Percentiles rank a stretch among this genome's conserved stretches.
These are phyloP conservation scores for Nakazawaea holstii DNA, from an alignment of 805 yeast species.

Conservation along the genomic window DNA sequence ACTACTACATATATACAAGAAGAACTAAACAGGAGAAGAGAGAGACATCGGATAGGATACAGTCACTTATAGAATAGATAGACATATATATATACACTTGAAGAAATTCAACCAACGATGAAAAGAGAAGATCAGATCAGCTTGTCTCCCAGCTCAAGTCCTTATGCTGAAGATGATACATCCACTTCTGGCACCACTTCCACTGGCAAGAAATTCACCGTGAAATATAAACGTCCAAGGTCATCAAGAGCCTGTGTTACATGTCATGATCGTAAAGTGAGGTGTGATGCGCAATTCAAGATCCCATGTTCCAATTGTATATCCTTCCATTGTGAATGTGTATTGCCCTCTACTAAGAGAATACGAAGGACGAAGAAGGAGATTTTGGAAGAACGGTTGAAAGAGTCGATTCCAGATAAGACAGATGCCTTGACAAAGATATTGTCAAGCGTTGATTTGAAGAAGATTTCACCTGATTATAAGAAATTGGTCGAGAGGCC, in stretches of 20 bases:
- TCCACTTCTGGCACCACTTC: neutral
- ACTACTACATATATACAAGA: no score
- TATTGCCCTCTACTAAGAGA: constrained; percentile 55
- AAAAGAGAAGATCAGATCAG: neutral
- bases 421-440: constrained; percentile 1
- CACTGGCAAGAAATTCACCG: neutral
- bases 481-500: constrained; percentile 17
- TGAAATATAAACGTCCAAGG: constrained; percentile 48
- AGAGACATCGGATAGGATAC: no score
- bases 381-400: constrained; percentile 11
- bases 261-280: constrained; percentile 76
- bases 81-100: neutral
- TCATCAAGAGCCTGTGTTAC: constrained; percentile 71
- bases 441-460: constrained; percentile 16
- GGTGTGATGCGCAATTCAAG: constrained; percentile 62
- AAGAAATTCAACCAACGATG: neutral
- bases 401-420: constrained; percentile 3
- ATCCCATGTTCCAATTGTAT: constrained; percentile 67
- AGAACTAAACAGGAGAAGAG: no score
- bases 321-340: constrained; percentile 68
- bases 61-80: no score
- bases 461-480: constrained; percentile 4
- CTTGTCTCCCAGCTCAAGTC: neutral
- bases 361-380: constrained; percentile 28
- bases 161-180: neutral